Base-by-base conservation (phyloP, 306 rosid genomes). In the Rubus idaeus region DNA sequence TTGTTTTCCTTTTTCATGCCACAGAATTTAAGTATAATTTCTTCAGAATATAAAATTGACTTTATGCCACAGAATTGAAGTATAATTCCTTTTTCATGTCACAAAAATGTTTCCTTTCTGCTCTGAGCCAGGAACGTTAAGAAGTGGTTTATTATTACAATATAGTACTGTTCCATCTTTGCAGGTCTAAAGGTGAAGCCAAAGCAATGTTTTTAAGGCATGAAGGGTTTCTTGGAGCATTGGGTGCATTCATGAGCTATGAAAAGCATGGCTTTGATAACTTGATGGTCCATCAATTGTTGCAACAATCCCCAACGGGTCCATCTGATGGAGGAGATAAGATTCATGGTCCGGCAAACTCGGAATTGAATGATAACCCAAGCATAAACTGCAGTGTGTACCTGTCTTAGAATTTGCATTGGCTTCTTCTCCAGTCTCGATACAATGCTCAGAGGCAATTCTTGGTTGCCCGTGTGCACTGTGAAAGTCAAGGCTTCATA, bases 161-260 rank as follows among this genome's bases (percentile, higher is more conserved):
- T 39, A 4, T 47, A 18, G 8, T 40, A 13, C 16, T 65, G n/a
- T 8, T 40, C 18, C 41, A 52, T 57, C 58, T 65, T 77, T 80
- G 8, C 84, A 95, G 99, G 99, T 95, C 99, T 51, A 95, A 95
- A 78, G 97, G 99, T 20, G 98, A 92, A 81, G 96, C 96, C 3
- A 86, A 91, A 81, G 99, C 98, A 37, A 87, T 95, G 99, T 92
- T 95, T 82, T 84, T 92, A 83, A 86, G 87, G 71, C 98, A 92
- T 18, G 97, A 95, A 89, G 99, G 99, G 77, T 95, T 90, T 86
- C 94, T 95, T 7, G 99, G 99, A 82, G 99, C 93, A 65, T 75
- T 95, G 73, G 97, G 99, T 64, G 89, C 99, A 23, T 95, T 89
- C 75, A 75, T 84, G 90, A 88, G 91, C 86, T 90, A 89, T 60